phyloP scores from a whole-genome alignment of 352 stramenopile species.

The Globisporangium yorkense region DNA sequence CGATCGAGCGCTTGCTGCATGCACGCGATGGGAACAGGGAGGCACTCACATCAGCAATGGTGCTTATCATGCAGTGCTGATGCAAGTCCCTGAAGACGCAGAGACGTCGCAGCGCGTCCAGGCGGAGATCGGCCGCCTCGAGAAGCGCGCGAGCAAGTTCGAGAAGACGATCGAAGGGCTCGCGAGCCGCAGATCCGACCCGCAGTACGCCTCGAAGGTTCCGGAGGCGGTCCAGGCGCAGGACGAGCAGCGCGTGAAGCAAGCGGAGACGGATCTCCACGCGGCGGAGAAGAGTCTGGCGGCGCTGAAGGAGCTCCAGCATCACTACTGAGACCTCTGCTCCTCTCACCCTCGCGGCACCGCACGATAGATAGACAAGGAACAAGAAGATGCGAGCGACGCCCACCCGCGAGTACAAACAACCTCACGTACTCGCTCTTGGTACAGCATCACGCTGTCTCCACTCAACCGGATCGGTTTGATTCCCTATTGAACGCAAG shows the following conservation, averaged over 20 bases:
- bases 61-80: constrained; percentile 31
- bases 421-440: too few relatives aligned
- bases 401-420: too few relatives aligned
- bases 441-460: too few relatives aligned
- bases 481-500: neutral
- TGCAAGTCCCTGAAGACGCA: constrained; percentile 53
- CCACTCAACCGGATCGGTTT: neutral
- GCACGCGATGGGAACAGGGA: too few relatives aligned
- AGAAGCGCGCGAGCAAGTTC: constrained; percentile 61
- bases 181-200: constrained; percentile 26
- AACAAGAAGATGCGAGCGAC: neutral
- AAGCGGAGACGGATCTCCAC: constrained; percentile 52
- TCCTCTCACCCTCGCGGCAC: neutral
- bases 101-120: constrained; percentile 63
- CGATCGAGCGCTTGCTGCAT: neutral
- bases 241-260: constrained; percentile 43
- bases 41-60: neutral
- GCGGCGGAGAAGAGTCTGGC: constrained; percentile 46
- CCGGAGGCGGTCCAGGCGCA: constrained; percentile 58
- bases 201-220: constrained; percentile 60
- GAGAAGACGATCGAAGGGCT: constrained; percentile 39
- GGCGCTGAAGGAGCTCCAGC: constrained; percentile 47
- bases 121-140: constrained; percentile 52
- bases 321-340: constrained; percentile 34
- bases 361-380: constrained; percentile 1